These are phyloP conservation scores for Epichloe elymi DNA, from an alignment of 2,329 filamentous ascomycete species.

Conservation along the genomic window DNA sequence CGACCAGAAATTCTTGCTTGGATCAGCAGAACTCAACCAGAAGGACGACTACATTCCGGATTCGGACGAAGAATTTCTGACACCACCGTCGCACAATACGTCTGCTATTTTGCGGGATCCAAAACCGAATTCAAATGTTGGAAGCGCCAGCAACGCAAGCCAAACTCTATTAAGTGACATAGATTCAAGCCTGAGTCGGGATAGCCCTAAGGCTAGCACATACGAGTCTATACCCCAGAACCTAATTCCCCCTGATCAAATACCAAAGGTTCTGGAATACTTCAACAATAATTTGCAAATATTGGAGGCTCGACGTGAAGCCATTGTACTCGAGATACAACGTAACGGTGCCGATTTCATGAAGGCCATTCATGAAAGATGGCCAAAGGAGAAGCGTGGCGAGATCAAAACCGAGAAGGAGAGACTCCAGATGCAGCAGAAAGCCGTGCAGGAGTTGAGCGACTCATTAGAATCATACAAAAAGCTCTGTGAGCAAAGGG, in stretches of 20 bases:
- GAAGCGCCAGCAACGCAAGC: neutral
- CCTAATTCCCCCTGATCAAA: constrained; percentile 12
- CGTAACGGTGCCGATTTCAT: constrained; percentile 36
- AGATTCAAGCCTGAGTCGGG: constrained; percentile 1
- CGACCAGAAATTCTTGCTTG: constrained; percentile 6
- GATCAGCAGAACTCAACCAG: neutral
- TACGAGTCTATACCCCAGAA: neutral
- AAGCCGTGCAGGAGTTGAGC: constrained; percentile 27
- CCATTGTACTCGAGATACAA: constrained; percentile 28
- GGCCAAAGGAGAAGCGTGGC: constrained; percentile 30
- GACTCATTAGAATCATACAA: constrained; percentile 29
- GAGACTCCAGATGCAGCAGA: constrained; percentile 31
- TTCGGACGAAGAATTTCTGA: constrained; percentile 43
- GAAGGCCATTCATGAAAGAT: constrained; percentile 32
- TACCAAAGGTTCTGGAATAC: constrained; percentile 15
- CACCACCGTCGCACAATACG: constrained; percentile 15
- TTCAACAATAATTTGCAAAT: constrained; percentile 17
- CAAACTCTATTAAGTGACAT: neutral
- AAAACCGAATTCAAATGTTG: neutral
- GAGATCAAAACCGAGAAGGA: constrained; percentile 38
- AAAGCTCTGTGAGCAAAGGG: constrained; percentile 28
- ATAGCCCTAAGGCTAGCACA: neutral
- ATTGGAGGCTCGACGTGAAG: constrained; percentile 23
- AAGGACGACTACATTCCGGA: constrained; percentile 33
- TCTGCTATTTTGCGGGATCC: neutral